Conservation (phyloP, 805 yeast genomes). For the Nakazawaea peltata region DNA sequence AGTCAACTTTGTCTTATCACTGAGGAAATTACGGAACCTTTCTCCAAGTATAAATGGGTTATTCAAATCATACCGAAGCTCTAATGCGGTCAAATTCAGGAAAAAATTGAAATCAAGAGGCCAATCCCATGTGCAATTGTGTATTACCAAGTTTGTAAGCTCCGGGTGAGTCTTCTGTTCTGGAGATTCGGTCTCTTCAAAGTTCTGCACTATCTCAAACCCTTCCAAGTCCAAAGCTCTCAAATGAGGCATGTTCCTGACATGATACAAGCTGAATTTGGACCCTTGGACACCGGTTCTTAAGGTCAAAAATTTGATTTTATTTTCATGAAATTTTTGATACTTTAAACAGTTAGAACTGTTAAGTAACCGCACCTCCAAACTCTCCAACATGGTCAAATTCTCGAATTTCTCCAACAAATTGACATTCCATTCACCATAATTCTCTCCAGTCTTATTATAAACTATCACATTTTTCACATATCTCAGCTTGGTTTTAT, state of each 20-base stretch:
- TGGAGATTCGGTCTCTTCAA: slow-evolving; percentile 29
- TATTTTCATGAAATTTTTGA: slow-evolving; percentile 12
- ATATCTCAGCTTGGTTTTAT: not conserved
- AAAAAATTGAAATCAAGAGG: slow-evolving; percentile 37
- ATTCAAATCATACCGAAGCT: slow-evolving; percentile 16
- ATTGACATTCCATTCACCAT: slow-evolving; percentile 17
- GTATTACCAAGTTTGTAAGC: slow-evolving; percentile 22
- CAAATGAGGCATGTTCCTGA: slow-evolving; percentile 27
- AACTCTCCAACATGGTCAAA: slow-evolving; percentile 15
- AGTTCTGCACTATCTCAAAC: slow-evolving; percentile 21
- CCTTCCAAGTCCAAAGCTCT: slow-evolving; percentile 26
- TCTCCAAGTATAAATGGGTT: slow-evolving; percentile 27
- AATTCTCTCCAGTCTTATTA: slow-evolving; percentile 1
- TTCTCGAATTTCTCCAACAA: slow-evolving; percentile 10
- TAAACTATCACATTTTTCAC: not conserved
- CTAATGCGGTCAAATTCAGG: slow-evolving; percentile 16
- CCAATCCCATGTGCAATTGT: slow-evolving; percentile 49
- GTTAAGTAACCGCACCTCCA: slow-evolving; percentile 19
- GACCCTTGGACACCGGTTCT: slow-evolving; percentile 16
- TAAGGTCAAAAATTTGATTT: slow-evolving; percentile 15
- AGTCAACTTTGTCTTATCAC: slow-evolving; percentile 6
- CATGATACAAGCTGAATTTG: slow-evolving; percentile 35
- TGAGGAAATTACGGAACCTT: slow-evolving; percentile 22
- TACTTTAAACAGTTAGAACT: slow-evolving; percentile 28
- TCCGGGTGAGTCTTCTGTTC: slow-evolving; percentile 16